These are phyloP conservation scores for Corylus avellana DNA, from an alignment of 306 rosid species.

Conservation along the genomic window DNA sequence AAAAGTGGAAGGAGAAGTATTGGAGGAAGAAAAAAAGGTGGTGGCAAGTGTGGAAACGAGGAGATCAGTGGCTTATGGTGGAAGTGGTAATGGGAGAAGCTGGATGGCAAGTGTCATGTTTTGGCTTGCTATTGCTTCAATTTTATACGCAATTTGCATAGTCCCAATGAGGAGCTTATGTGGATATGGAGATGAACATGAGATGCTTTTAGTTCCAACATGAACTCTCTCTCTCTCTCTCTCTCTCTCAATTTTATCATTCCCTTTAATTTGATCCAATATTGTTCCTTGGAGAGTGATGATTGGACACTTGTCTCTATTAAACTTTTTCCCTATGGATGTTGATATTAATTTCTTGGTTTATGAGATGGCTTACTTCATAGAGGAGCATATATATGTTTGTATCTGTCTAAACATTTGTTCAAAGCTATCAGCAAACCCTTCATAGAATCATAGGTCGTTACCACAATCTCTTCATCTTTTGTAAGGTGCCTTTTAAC, in stretches of 20 bases:
- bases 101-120: slow-evolving; percentile 10
- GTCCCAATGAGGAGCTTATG: slow-evolving; percentile 14
- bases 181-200: slow-evolving; percentile 10
- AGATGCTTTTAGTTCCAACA: slow-evolving; percentile 47
- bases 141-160: slow-evolving; percentile 35
- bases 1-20: slow-evolving; percentile 3
- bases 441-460: slow-evolving; percentile 38
- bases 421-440: slow-evolving; percentile 42
- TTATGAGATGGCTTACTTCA: background rate
- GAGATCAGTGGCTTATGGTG: background rate
- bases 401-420: slow-evolving; percentile 39
- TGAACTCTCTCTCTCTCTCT: slow-evolving; percentile 26
- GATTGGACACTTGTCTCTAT: background rate
- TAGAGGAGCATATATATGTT: slow-evolving; percentile 12
- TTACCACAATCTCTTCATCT: slow-evolving; percentile 57
- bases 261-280: no score
- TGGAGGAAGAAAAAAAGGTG: background rate
- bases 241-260: background rate
- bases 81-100: slow-evolving; percentile 19
- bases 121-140: slow-evolving; percentile 30
- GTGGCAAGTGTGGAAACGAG: slow-evolving; percentile 1
- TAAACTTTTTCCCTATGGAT: background rate
- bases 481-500: slow-evolving; percentile 58
- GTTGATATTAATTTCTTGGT: background rate
- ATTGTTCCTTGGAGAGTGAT: background rate